phyloP scores from a whole-genome alignment of 2,329 filamentous ascomycete species.

The Colletotrichum siamense region DNA sequence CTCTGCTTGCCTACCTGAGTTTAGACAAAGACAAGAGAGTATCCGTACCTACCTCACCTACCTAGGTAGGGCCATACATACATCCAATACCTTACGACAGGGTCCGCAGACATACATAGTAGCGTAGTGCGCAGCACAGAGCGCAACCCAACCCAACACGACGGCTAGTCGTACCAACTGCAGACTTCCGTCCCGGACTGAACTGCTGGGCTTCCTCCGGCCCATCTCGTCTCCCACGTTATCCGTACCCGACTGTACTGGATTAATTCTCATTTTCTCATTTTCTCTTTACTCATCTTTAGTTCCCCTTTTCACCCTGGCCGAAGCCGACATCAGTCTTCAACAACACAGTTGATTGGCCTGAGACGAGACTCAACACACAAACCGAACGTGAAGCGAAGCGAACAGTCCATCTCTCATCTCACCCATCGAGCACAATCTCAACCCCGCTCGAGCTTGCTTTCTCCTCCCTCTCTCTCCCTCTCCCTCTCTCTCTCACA shows the following conservation, averaged over 20 bases:
- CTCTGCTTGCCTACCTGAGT: not conserved
- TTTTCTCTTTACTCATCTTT: constrained; percentile 7
- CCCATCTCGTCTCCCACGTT: not conserved
- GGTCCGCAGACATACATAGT: not conserved
- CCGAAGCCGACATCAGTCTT: not conserved
- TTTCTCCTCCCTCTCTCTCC: constrained; percentile 11
- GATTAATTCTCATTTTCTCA: not conserved
- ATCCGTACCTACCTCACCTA: not conserved
- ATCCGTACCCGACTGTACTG: not conserved
- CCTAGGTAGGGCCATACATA: not conserved
- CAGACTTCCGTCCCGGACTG: not conserved
- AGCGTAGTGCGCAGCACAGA: not conserved
- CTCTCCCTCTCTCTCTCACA: not conserved
- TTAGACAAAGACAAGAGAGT: not conserved
- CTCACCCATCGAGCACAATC: not conserved
- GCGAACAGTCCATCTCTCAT: not conserved
- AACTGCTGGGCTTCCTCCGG: not conserved
- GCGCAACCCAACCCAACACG: not conserved
- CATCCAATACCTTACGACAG: not conserved
- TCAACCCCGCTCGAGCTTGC: constrained; percentile 18
- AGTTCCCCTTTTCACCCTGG: not conserved
- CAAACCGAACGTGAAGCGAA: not conserved
- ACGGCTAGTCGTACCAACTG: not conserved
- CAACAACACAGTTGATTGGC: not conserved
- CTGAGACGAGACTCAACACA: not conserved